A percentile compares a stretch with the other conserved stretches of the same genome.
These are phyloP conservation scores for Lentinula sp. DNA, from an alignment of 768 basidiomycete genomes.

Conservation along the genomic window DNA sequence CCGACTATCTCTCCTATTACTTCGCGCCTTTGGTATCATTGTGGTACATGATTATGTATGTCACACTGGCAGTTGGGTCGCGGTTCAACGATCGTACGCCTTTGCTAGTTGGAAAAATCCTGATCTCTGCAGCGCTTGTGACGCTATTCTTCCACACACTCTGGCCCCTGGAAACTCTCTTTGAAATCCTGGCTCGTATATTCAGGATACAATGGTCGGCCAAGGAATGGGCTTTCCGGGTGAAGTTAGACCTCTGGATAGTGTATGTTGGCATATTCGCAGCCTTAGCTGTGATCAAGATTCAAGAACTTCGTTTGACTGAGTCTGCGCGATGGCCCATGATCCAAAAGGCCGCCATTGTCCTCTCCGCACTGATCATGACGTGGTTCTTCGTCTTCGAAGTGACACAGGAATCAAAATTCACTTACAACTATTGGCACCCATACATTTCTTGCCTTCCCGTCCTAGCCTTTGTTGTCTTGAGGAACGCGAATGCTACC, in stretches of 20 bases:
- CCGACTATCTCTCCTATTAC: slow-evolving; percentile 87
- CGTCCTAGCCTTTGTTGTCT: slow-evolving; percentile 63
- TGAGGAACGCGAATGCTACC: slow-evolving; percentile 71
- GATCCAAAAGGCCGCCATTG: slow-evolving; percentile 40
- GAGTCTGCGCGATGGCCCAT: slow-evolving; percentile 65
- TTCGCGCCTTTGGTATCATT: slow-evolving; percentile 86
- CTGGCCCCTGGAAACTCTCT: slow-evolving; percentile 60
- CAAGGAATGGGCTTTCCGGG: slow-evolving; percentile 83
- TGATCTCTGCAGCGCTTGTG: slow-evolving; percentile 54
- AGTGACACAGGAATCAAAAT: slow-evolving; percentile 69
- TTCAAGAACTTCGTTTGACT: slow-evolving; percentile 63
- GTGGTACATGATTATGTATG: slow-evolving; percentile 87
- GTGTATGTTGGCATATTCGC: slow-evolving; percentile 84
- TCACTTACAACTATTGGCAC: slow-evolving; percentile 82
- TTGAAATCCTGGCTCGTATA: slow-evolving; percentile 54
- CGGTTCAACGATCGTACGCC: slow-evolving; percentile 63
- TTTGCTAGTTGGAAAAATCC: slow-evolving; percentile 69
- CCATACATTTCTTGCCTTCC: slow-evolving; percentile 79
- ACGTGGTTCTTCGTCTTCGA: slow-evolving; percentile 84
- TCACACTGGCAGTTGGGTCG: slow-evolving; percentile 66
- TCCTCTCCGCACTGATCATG: slow-evolving; percentile 45
- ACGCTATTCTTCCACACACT: slow-evolving; percentile 60
- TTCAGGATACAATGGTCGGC: slow-evolving; percentile 82
- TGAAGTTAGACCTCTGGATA: slow-evolving; percentile 84
- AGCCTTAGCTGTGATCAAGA: slow-evolving; percentile 67